phyloP scores from a whole-genome alignment of 1,284 basidiomycete genomes.

The Vanrija humicola region DNA sequence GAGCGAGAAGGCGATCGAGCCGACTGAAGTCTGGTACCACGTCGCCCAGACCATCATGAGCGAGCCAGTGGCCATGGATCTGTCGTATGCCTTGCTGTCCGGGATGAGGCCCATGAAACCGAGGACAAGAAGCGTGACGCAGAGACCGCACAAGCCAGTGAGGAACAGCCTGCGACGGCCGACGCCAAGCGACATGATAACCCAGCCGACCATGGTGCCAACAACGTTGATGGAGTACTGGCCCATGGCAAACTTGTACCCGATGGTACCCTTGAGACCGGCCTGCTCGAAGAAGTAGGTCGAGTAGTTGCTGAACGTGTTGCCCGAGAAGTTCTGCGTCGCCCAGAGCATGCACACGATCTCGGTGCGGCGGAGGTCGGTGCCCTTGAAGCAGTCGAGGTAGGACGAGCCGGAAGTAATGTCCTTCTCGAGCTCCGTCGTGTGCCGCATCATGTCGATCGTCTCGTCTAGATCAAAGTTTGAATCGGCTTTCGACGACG shows the following conservation, averaged over 20 bases:
- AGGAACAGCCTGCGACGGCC: slow-evolving; percentile 49
- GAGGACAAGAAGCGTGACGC: slow-evolving; percentile 43
- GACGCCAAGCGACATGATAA: slow-evolving; percentile 34
- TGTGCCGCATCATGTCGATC: slow-evolving; percentile 26
- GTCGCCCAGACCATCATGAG: slow-evolving; percentile 9
- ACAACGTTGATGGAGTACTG: slow-evolving; percentile 22
- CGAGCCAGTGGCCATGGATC: slow-evolving; percentile 5
- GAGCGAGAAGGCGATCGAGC: slow-evolving; percentile 28
- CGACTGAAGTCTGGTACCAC: not conserved
- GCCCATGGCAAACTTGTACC: slow-evolving; percentile 41
- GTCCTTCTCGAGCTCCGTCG: slow-evolving; percentile 8
- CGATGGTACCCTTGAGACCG: slow-evolving; percentile 38
- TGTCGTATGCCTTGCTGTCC: not conserved
- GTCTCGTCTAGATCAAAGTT: slow-evolving; percentile 34
- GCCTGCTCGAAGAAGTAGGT: slow-evolving; percentile 48
- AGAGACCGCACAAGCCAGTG: slow-evolving; percentile 43
- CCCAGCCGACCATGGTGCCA: slow-evolving; percentile 33
- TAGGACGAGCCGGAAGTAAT: slow-evolving; percentile 35
- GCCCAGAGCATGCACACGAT: slow-evolving; percentile 37
- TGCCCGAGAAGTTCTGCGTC: slow-evolving; percentile 7
- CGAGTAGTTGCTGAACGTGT: slow-evolving; percentile 32
- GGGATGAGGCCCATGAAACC: slow-evolving; percentile 17
- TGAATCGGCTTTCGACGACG: slow-evolving; percentile 28
- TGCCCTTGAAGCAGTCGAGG: slow-evolving; percentile 48
- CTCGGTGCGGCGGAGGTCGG: slow-evolving; percentile 49